These are phyloP conservation scores for Speleostelium caveatum DNA, from an alignment of 78 protist species.

Conservation along the genomic window DNA sequence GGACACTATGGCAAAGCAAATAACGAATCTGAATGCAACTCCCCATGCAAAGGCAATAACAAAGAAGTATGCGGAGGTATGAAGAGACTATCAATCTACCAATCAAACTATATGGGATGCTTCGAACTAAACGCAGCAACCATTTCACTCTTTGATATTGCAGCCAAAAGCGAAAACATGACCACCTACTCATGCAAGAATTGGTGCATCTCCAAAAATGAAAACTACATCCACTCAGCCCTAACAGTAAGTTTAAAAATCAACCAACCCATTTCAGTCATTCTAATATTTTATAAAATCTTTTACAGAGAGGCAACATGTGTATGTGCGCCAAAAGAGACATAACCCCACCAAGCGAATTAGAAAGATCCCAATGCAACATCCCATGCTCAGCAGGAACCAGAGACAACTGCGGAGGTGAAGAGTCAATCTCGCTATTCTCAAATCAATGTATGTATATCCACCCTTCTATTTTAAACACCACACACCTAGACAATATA, in stretches of 20 bases:
- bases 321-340: slow-evolving; percentile 43
- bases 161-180: background rate
- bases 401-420: slow-evolving; percentile 21
- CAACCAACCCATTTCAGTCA: too few relatives aligned
- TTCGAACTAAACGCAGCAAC: background rate
- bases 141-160: background rate
- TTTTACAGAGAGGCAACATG: background rate
- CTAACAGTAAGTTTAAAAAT: too few relatives aligned
- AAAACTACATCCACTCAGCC: too few relatives aligned
- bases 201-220: slow-evolving; percentile 1
- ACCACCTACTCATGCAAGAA: background rate
- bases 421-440: background rate
- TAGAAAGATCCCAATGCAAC: background rate
- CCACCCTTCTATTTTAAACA: too few relatives aligned
- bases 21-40: slow-evolving; percentile 14
- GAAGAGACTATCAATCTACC: background rate
- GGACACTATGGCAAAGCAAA: slow-evolving; percentile 30
- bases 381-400: background rate
- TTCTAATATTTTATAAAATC: too few relatives aligned
- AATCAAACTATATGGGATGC: slow-evolving; percentile 38
- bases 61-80: slow-evolving; percentile 47
- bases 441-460: too few relatives aligned
- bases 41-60: slow-evolving; percentile 21
- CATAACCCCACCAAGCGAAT: background rate
- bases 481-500: too few relatives aligned